phyloP scores from a whole-genome alignment of 2,329 filamentous ascomycete genomes.

The Ophiostoma quercus region DNA sequence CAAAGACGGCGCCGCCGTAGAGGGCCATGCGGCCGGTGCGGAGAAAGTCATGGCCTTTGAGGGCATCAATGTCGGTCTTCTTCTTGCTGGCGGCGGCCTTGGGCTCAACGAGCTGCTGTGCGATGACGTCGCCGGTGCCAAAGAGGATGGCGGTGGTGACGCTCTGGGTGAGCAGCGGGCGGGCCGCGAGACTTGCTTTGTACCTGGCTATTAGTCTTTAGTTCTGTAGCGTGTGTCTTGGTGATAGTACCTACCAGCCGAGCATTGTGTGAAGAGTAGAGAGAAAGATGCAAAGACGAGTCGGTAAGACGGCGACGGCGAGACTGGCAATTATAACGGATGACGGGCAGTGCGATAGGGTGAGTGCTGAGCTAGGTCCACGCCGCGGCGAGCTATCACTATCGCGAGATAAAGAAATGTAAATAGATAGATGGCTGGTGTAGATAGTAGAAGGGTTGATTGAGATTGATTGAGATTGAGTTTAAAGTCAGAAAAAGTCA shows the following conservation, averaged over 20 bases:
- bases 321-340: not conserved
- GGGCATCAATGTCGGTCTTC: not conserved
- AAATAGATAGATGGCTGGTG: not conserved
- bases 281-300: not conserved
- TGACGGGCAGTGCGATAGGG: slow-evolving; percentile 3
- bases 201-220: slow-evolving; percentile 55
- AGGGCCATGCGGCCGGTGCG: slow-evolving; percentile 73
- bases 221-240: not conserved
- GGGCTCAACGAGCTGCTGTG: slow-evolving; percentile 80
- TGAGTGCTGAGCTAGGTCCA: slow-evolving; percentile 5
- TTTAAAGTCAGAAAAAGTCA: not conserved
- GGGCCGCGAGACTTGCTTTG: slow-evolving; percentile 70
- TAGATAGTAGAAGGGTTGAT: not conserved
- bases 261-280: slow-evolving; percentile 21
- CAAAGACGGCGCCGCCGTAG: slow-evolving; percentile 80
- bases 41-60: slow-evolving; percentile 55
- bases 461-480: not conserved
- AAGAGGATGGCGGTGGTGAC: slow-evolving; percentile 89
- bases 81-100: slow-evolving; percentile 45
- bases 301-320: not conserved
- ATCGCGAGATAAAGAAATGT: slow-evolving; percentile 6
- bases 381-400: not conserved
- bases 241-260: slow-evolving; percentile 21
- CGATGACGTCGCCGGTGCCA: slow-evolving; percentile 81
- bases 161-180: slow-evolving; percentile 84